Conservation (phyloP, 208 protist species). For the Porcisia hertigi region DNA sequence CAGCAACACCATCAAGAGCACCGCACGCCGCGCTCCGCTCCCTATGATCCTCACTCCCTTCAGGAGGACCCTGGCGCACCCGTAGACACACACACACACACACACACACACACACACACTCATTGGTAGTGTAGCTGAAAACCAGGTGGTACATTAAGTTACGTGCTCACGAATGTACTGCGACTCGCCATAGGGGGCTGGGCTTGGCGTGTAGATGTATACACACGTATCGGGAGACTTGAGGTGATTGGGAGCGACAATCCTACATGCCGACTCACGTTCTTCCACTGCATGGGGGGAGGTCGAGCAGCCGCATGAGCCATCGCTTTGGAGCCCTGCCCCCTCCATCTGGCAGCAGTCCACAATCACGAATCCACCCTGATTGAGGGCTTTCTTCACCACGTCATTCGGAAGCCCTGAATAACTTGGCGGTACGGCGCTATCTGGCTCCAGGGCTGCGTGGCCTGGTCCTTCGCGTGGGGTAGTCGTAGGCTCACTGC, state of each 20-base stretch:
- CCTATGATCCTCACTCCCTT: not conserved
- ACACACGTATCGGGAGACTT: not conserved
- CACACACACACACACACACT: too few species aligned
- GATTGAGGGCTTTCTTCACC: not conserved
- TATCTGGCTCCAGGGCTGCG: not conserved
- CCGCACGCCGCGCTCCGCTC: not conserved
- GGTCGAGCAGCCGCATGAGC: not conserved
- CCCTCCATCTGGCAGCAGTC: not conserved
- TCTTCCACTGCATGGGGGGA: not conserved
- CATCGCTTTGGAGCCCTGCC: not conserved
- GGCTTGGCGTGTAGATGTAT: not conserved
- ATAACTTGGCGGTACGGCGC: not conserved
- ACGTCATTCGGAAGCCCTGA: not conserved
- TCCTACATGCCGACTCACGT: not conserved
- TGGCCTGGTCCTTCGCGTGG: not conserved
- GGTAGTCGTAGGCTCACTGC: not conserved
- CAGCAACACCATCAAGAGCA: not conserved
- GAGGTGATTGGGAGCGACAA: not conserved
- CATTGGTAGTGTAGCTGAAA: too few species aligned
- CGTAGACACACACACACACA: not conserved
- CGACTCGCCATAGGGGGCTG: slow-evolving; percentile 10
- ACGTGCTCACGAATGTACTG: not conserved
- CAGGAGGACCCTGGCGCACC: not conserved
- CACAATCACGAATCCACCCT: slow-evolving; percentile 20
- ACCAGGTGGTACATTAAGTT: too few species aligned